Evolutionary conservation across 306 rosid genomes (phyloP).

Genomic region (Betula pendula): DNA sequence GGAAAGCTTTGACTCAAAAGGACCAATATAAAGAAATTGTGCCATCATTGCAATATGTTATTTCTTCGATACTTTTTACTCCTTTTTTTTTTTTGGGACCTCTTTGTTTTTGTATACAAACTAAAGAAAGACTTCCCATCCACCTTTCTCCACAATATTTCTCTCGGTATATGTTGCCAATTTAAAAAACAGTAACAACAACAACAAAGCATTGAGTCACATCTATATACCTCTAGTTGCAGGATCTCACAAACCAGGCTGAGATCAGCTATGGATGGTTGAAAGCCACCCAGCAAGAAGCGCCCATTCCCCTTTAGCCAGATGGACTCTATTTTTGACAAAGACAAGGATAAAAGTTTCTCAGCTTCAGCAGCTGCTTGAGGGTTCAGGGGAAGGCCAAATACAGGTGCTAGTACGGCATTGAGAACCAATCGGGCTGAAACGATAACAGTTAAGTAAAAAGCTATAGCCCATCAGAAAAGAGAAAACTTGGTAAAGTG

Average conservation of each 20-base stretch:
- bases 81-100: background rate
- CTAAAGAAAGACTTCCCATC: background rate
- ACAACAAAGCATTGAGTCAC: background rate
- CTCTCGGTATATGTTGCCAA: background rate
- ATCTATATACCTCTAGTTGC: slow-evolving; percentile 74
- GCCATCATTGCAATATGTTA: background rate
- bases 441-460: slow-evolving; percentile 29
- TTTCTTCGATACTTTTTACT: background rate
- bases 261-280: slow-evolving; percentile 81
- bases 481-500: slow-evolving; percentile 16
- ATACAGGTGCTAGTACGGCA: slow-evolving; percentile 59
- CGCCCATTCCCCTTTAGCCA: slow-evolving; percentile 70
- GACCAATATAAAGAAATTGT: background rate
- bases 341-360: slow-evolving; percentile 58
- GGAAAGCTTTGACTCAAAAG: background rate
- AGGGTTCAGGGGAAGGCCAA: slow-evolving; percentile 56
- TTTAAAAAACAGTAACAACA: background rate
- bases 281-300: slow-evolving; percentile 69
- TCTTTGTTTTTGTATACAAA: background rate
- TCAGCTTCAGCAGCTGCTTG: slow-evolving; percentile 74
- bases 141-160: background rate
- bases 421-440: slow-evolving; percentile 53
- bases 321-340: slow-evolving; percentile 66
- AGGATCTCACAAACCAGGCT: slow-evolving; percentile 75
- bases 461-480: slow-evolving; percentile 21